These are phyloP conservation scores for Raffaelea arxii DNA, from an alignment of 2,329 filamentous ascomycete genomes.

Conservation along the genomic window DNA sequence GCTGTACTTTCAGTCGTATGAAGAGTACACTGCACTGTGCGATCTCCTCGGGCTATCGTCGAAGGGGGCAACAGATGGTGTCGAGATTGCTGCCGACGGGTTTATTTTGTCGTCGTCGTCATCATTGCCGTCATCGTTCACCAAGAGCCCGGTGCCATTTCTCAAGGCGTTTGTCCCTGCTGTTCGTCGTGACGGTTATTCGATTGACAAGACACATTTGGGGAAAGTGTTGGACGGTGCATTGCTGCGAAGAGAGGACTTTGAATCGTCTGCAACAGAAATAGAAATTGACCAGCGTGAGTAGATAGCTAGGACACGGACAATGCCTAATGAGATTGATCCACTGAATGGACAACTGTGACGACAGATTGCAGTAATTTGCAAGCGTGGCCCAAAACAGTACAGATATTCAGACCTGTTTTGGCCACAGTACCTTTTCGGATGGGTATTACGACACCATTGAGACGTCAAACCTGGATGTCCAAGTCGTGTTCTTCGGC, in stretches of 20 bases:
- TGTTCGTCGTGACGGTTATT: conserved; percentile 25
- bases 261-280: too few species aligned
- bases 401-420: too few species aligned
- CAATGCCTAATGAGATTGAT: too few species aligned
- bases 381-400: too few species aligned
- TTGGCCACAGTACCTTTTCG: too few species aligned
- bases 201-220: conserved; percentile 31
- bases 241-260: neutral
- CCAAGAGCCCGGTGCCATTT: conserved; percentile 26
- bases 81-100: conserved; percentile 1
- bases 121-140: conserved; percentile 12
- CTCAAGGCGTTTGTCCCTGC: conserved; percentile 24
- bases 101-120: conserved; percentile 22
- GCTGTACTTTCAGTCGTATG: conserved; percentile 46
- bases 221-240: conserved; percentile 26
- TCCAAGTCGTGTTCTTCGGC: too few species aligned
- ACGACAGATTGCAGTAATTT: too few species aligned
- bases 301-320: too few species aligned
- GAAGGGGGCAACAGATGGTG: conserved; percentile 6
- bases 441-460: too few species aligned
- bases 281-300: too few species aligned
- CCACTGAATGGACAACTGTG: too few species aligned
- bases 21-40: conserved; percentile 45
- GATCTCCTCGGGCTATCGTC: conserved; percentile 39
- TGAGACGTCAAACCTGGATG: too few species aligned